These are phyloP conservation scores for Boechera retrofracta DNA, from an alignment of 345 rosid species.

Conservation along the genomic window DNA sequence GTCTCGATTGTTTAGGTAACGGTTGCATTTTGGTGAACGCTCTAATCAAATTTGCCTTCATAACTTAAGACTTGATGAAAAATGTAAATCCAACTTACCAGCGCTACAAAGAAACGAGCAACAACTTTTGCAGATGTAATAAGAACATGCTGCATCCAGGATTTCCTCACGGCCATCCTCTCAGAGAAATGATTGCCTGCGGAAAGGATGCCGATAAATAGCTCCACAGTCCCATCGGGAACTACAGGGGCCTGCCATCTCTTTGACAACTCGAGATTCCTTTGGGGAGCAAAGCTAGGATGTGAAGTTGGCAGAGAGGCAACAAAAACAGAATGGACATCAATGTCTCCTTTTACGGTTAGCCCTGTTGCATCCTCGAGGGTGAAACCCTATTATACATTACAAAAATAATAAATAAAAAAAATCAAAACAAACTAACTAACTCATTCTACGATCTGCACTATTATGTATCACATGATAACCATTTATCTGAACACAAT, in stretches of 20 bases:
- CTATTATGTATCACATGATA: background rate
- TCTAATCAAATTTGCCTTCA: background rate
- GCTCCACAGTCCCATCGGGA: conserved; percentile 62
- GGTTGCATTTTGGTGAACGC: background rate
- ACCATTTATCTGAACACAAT: conserved; percentile 20
- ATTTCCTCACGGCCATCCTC: conserved; percentile 95
- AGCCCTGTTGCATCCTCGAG: conserved; percentile 98
- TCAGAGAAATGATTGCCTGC: conserved; percentile 95
- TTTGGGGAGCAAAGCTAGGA: conserved; percentile 86
- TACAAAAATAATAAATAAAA: background rate
- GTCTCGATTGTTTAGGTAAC: background rate
- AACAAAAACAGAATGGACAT: conserved; percentile 79
- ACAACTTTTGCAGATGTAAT: conserved; percentile 82
- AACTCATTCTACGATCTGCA: background rate
- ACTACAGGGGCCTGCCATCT: conserved; percentile 85
- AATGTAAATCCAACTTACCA: conserved; percentile 53
- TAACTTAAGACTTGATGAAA: background rate
- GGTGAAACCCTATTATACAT: conserved; percentile 67
- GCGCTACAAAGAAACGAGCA: conserved; percentile 92
- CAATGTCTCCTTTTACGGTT: conserved; percentile 74
- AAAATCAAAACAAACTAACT: background rate
- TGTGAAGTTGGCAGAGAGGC: conserved; percentile 85
- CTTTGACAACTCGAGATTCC: conserved; percentile 75
- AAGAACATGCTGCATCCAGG: conserved; percentile 93
- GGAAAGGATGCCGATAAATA: conserved; percentile 89